phyloP scores from a whole-genome alignment of 139 green algal genomes.

The Auxenochlorella pyrenoidosa region DNA sequence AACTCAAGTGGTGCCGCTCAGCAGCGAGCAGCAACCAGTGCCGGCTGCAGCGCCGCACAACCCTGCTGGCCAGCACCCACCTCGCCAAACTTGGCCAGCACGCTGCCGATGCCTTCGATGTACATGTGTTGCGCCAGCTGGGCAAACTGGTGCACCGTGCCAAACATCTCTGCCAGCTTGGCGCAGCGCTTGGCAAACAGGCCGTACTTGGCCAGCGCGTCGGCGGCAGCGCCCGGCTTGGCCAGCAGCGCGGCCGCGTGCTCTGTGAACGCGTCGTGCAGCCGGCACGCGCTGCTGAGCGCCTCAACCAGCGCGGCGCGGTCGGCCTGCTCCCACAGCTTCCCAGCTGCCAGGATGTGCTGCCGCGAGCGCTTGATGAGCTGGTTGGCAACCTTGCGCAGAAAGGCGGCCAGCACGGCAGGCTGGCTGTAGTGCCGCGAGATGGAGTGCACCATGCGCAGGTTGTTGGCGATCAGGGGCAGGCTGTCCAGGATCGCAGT shows the following conservation, averaged over 20 bases:
- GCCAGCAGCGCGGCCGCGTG: slow-evolving; percentile 21
- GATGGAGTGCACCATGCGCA: slow-evolving; percentile 91
- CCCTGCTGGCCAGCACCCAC: slow-evolving; percentile 56
- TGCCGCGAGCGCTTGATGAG: slow-evolving; percentile 82
- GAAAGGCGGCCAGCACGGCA: slow-evolving; percentile 85
- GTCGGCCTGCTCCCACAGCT: slow-evolving; percentile 84
- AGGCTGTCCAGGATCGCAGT: slow-evolving; percentile 80
- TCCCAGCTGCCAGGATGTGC: slow-evolving; percentile 64
- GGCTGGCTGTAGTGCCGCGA: slow-evolving; percentile 88
- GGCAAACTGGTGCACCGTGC: slow-evolving; percentile 90
- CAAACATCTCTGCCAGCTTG: slow-evolving; percentile 93
- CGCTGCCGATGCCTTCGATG: slow-evolving; percentile 82
- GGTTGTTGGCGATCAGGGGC: slow-evolving; percentile 80
- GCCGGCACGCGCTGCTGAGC: slow-evolving; percentile 63
- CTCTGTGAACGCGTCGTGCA: slow-evolving; percentile 23
- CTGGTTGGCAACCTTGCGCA: slow-evolving; percentile 88
- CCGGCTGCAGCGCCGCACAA: neutral
- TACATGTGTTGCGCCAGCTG: slow-evolving; percentile 88
- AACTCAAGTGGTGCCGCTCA: neutral
- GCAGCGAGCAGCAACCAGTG: neutral
- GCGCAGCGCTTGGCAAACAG: slow-evolving; percentile 89
- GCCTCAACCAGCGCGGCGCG: slow-evolving; percentile 75
- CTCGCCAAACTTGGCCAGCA: slow-evolving; percentile 84
- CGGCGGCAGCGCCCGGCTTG: neutral
- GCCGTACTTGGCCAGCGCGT: slow-evolving; percentile 64